Conservation (phyloP, 2,329 filamentous ascomycete genomes). For the Talaromyces sp. region DNA sequence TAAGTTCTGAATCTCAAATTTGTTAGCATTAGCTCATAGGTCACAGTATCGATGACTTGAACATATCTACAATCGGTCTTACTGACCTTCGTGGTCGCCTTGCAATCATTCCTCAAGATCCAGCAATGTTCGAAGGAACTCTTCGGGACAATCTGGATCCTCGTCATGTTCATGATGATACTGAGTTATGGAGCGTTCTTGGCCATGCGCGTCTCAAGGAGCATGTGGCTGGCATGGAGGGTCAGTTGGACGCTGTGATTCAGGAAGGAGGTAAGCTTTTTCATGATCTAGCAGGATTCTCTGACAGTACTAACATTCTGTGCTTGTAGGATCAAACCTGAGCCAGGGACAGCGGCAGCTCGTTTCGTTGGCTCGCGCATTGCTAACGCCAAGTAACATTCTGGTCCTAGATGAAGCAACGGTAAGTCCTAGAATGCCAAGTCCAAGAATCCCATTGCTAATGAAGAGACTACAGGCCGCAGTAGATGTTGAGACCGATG, state of each 20-base stretch:
- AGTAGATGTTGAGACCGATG: conserved; percentile 68
- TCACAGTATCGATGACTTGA: conserved; percentile 74
- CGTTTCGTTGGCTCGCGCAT: conserved; percentile 85
- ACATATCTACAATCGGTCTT: conserved; percentile 87
- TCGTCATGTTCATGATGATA: conserved; percentile 91
- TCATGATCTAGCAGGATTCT: background rate
- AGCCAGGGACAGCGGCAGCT: conserved; percentile 94
- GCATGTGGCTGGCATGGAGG: conserved; percentile 80
- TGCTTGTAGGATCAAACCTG: conserved; percentile 76
- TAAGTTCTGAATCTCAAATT: conserved; percentile 26
- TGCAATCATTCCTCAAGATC: conserved; percentile 97
- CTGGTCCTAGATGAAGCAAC: conserved; percentile 96
- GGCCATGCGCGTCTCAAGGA: conserved; percentile 94
- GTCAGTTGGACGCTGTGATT: conserved; percentile 84
- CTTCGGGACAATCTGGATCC: conserved; percentile 95
- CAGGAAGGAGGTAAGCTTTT: conserved; percentile 81
- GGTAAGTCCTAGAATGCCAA: conserved; percentile 45
- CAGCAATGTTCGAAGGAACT: conserved; percentile 89
- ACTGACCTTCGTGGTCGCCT: conserved; percentile 83
- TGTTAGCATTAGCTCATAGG: conserved; percentile 21
- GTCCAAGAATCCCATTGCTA: background rate
- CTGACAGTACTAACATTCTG: background rate
- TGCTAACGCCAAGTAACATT: conserved; percentile 95
- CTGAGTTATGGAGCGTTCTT: conserved; percentile 92
- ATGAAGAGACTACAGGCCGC: conserved; percentile 52